phyloP scores from a whole-genome alignment of 1,284 basidiomycete species.

The Ganoderma lingzhi region DNA sequence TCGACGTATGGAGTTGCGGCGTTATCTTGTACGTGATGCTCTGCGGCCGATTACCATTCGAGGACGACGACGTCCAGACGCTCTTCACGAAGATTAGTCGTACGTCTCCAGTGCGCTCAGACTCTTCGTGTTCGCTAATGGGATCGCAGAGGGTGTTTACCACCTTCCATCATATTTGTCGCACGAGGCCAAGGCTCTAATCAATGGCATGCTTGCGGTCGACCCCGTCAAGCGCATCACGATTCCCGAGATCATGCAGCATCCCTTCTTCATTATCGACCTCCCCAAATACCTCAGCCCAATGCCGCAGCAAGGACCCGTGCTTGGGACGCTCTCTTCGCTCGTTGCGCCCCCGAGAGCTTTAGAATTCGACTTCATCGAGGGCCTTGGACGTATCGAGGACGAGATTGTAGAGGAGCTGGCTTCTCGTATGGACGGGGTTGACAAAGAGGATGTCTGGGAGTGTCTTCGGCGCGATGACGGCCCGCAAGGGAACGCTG shows the following conservation, averaged over 20 bases:
- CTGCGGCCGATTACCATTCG: slow-evolving; percentile 91
- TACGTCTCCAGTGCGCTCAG: slow-evolving; percentile 49
- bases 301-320: slow-evolving; percentile 82
- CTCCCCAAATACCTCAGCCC: slow-evolving; percentile 90
- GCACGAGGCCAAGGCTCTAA: slow-evolving; percentile 78
- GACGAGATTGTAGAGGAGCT: slow-evolving; percentile 90
- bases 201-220: slow-evolving; percentile 88
- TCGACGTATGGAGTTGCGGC: slow-evolving; percentile 97
- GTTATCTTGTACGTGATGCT: slow-evolving; percentile 97
- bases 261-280: slow-evolving; percentile 88
- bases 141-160: slow-evolving; percentile 77
- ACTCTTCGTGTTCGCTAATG: slow-evolving; percentile 18
- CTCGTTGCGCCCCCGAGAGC: slow-evolving; percentile 71
- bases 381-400: slow-evolving; percentile 89
- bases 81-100: slow-evolving; percentile 94
- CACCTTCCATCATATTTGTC: slow-evolving; percentile 84
- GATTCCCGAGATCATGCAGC: slow-evolving; percentile 87
- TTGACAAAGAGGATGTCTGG: slow-evolving; percentile 88
- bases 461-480: slow-evolving; percentile 84
- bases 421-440: slow-evolving; percentile 76
- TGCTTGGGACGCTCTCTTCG: slow-evolving; percentile 74
- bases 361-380: slow-evolving; percentile 81
- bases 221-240: slow-evolving; percentile 95
- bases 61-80: slow-evolving; percentile 92
- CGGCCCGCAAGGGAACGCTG: slow-evolving; percentile 87